phyloP scores from a whole-genome alignment of 257 asterid genomes.

The Rauvolfia tetraphylla region DNA sequence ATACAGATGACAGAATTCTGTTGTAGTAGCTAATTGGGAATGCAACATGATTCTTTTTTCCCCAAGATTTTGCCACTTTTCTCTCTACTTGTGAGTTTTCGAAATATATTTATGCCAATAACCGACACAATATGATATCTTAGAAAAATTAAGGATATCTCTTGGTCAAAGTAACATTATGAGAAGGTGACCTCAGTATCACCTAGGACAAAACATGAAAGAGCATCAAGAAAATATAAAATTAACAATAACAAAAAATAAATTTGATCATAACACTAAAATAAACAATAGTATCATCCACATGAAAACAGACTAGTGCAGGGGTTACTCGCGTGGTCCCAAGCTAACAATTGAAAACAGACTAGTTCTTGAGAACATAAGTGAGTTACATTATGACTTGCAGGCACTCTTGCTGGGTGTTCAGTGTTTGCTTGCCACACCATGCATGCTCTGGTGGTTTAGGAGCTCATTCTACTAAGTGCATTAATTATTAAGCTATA shows the following conservation, averaged over 20 bases:
- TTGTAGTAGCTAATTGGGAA: background rate
- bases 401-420: too few species aligned
- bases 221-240: background rate
- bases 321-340: too few species aligned
- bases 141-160: background rate
- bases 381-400: too few species aligned
- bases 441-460: too few species aligned
- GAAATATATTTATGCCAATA: background rate
- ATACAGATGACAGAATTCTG: background rate
- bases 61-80: background rate
- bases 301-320: background rate
- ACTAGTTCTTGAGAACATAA: too few species aligned
- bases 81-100: background rate
- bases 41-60: background rate
- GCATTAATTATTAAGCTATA: too few species aligned
- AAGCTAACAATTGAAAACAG: background rate
- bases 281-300: background rate
- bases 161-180: background rate
- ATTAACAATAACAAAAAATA: background rate
- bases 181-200: background rate
- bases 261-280: background rate
- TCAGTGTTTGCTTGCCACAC: too few species aligned
- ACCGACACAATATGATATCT: background rate
- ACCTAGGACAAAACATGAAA: background rate
- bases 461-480: too few species aligned